A percentile compares a stretch with the other conserved stretches of the same genome.
Conservation (phyloP, 352 stramenopile species). For the Pythium phragmiticola region DNA sequence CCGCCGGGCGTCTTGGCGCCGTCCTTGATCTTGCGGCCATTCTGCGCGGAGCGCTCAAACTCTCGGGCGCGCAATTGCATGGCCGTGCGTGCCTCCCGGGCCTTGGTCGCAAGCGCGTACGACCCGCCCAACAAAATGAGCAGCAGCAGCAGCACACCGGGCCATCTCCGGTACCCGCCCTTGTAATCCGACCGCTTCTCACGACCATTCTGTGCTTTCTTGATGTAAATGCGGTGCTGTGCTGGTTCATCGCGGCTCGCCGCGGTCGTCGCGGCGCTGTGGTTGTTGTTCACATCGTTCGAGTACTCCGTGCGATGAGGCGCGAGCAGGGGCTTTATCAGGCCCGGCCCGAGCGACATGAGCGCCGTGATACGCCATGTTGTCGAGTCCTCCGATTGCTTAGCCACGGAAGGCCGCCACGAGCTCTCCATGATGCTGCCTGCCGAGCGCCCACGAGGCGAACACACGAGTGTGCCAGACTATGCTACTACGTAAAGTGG, state of each 20-base stretch:
- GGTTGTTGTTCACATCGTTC: background rate
- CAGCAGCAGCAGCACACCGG: conserved; percentile 8
- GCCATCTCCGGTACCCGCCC: conserved; percentile 7
- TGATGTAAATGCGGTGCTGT: conserved; percentile 19
- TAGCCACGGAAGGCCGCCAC: conserved; percentile 29
- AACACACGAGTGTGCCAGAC: background rate
- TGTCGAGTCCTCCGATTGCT: conserved; percentile 11
- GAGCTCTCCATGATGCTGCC: conserved; percentile 45
- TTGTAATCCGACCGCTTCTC: conserved; percentile 27
- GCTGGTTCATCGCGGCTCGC: conserved; percentile 13
- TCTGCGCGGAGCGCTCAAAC: conserved; percentile 38
- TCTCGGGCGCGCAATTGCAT: conserved; percentile 27
- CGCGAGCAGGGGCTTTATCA: conserved; percentile 4
- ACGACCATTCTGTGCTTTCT: conserved; percentile 13
- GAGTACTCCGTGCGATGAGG: conserved; percentile 19
- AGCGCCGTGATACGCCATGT: conserved; percentile 26
- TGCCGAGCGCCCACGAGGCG: background rate
- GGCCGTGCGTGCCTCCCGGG: conserved; percentile 33
- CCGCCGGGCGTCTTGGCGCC: conserved; percentile 26
- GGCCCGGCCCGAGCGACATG: conserved; percentile 17
- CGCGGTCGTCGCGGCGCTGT: conserved; percentile 6
- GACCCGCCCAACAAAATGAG: background rate
- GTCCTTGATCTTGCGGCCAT: conserved; percentile 49
- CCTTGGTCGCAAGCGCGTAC: conserved; percentile 40
- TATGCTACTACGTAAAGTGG: too few species aligned